Evolutionary conservation across 805 yeast genomes (phyloP).

Genomic region (Candida endomychidarum): DNA sequence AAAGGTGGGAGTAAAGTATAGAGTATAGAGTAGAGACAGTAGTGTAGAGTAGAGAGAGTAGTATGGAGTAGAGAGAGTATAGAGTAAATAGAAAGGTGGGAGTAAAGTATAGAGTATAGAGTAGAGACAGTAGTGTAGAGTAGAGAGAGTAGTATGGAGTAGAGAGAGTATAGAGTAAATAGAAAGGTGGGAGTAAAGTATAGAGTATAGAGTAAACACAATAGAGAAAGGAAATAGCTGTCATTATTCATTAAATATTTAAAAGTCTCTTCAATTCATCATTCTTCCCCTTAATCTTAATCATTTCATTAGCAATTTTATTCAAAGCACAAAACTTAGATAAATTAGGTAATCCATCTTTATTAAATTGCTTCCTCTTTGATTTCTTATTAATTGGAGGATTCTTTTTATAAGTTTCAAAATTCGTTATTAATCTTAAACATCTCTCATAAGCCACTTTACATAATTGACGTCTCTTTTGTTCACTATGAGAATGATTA

Average conservation of each 20-base stretch:
- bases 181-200: neutral
- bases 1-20: no score
- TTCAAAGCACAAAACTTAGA: constrained; percentile 44
- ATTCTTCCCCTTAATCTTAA: constrained; percentile 32
- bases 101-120: neutral
- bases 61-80: no score
- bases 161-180: no score
- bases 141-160: no score
- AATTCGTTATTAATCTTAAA: constrained; percentile 37
- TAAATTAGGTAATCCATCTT: constrained; percentile 46
- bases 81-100: neutral
- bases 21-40: no score
- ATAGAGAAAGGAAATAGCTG: neutral
- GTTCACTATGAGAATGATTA: constrained; percentile 44
- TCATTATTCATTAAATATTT: constrained; percentile 12
- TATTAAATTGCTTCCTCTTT: constrained; percentile 39
- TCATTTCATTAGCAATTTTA: constrained; percentile 39
- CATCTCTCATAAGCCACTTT: constrained; percentile 46
- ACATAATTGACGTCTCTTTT: constrained; percentile 44
- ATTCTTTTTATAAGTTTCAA: constrained; percentile 37
- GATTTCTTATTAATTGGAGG: constrained; percentile 30
- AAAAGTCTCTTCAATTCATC: constrained; percentile 31
- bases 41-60: no score
- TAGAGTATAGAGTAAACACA: neutral
- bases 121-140: no score